Evolutionary conservation across 768 basidiomycete species (phyloP).

Genomic region (Chalciporus pseudorubinellus): DNA sequence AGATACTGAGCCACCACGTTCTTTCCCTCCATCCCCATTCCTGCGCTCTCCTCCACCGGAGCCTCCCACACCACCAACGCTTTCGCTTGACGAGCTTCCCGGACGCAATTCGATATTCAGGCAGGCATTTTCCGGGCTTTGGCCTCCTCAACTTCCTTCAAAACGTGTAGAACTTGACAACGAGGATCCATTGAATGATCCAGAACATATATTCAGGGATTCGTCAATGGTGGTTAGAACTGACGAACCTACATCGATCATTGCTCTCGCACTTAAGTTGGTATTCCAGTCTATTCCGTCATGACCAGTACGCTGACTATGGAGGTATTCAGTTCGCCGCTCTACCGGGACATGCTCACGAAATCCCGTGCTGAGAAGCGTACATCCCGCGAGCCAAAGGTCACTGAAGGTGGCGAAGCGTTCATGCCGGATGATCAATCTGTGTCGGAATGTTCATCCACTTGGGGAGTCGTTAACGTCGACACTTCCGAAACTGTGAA

Average conservation of each 20-base stretch:
- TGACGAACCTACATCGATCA: conserved; percentile 97
- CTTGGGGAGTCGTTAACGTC: conserved; percentile 90
- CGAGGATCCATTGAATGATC: conserved; percentile 71
- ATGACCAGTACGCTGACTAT: conserved; percentile 2
- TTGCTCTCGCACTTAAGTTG: conserved; percentile 89
- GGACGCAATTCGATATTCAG: conserved; percentile 72
- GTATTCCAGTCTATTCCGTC: conserved; percentile 20
- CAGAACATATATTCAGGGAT: conserved; percentile 92
- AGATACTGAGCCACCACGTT: conserved; percentile 8
- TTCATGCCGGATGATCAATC: conserved; percentile 94
- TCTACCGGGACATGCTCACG: conserved; percentile 76
- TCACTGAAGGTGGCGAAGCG: conserved; percentile 69
- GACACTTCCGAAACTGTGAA: conserved; percentile 64
- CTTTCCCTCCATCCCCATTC: conserved; percentile 57
- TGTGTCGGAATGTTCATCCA: conserved; percentile 78
- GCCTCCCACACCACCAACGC: conserved; percentile 45
- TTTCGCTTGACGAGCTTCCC: conserved; percentile 51
- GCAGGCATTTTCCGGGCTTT: conserved; percentile 60
- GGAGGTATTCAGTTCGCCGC: conserved; percentile 56
- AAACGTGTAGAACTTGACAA: conserved; percentile 56
- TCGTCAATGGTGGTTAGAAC: conserved; percentile 93
- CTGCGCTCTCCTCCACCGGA: conserved; percentile 39
- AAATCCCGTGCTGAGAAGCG: conserved; percentile 78
- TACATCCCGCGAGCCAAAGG: conserved; percentile 51
- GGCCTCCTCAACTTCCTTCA: conserved; percentile 57